Evolutionary conservation across 2,329 filamentous ascomycete genomes (phyloP).

Genomic region (Beauveria sp.): DNA sequence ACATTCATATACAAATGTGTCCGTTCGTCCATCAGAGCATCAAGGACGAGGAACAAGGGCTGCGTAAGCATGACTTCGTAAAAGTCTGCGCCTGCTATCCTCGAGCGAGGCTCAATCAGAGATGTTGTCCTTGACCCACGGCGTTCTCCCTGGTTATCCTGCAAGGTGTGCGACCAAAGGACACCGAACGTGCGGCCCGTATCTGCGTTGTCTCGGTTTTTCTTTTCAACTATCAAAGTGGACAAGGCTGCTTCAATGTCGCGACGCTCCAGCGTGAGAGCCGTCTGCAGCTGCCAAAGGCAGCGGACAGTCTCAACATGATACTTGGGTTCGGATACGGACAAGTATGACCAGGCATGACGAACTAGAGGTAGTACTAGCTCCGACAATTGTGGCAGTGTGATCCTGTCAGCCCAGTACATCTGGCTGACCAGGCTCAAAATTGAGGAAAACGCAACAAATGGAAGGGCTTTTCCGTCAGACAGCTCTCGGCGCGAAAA

Average conservation of each 20-base stretch:
- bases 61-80: conserved; percentile 70
- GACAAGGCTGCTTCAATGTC: conserved; percentile 75
- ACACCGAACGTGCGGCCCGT: conserved; percentile 63
- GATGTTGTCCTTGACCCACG: conserved; percentile 34
- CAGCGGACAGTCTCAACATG: conserved; percentile 87
- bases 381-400: conserved; percentile 44
- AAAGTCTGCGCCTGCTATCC: conserved; percentile 49
- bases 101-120: conserved; percentile 17
- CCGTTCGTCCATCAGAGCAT: conserved; percentile 64
- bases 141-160: conserved; percentile 50
- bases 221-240: conserved; percentile 54
- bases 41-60: conserved; percentile 74
- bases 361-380: conserved; percentile 62
- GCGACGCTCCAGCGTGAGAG: conserved; percentile 58
- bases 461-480: conserved; percentile 32
- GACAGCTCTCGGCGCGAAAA: conserved; percentile 43
- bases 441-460: conserved; percentile 50
- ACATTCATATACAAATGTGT: conserved; percentile 70
- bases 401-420: conserved; percentile 45
- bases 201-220: conserved; percentile 43
- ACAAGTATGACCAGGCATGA: conserved; percentile 72
- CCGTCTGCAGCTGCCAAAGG: conserved; percentile 76
- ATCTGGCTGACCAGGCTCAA: conserved; percentile 51
- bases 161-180: conserved; percentile 73
- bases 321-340: conserved; percentile 78